Evolutionary conservation across 192 early-diverging fungal genomes (phyloP).

Genomic region (Gryganskiella cystojenkinii): DNA sequence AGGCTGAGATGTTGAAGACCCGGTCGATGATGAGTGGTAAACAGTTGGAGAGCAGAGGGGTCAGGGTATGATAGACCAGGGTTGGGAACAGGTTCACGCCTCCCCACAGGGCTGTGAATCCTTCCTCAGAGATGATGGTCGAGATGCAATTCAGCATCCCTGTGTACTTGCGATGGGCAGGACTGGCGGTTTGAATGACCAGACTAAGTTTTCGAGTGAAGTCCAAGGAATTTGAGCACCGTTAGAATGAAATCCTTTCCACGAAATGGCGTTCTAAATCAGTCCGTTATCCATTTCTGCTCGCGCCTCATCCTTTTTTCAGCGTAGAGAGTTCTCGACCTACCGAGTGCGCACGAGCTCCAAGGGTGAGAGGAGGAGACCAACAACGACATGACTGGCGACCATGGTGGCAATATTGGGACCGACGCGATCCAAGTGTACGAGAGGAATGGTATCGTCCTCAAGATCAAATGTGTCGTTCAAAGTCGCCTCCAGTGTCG

Average conservation of each 20-base stretch:
- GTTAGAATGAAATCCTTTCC: too few relatives aligned
- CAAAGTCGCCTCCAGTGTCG: slow-evolving; percentile 84
- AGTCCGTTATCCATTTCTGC: too few relatives aligned
- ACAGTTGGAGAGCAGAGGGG: slow-evolving; percentile 77
- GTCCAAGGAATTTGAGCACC: neutral
- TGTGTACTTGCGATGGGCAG: slow-evolving; percentile 78
- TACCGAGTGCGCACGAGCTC: slow-evolving; percentile 91
- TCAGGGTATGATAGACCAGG: slow-evolving; percentile 81
- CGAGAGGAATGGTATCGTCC: slow-evolving; percentile 83
- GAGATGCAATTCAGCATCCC: slow-evolving; percentile 83
- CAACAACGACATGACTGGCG: slow-evolving; percentile 77
- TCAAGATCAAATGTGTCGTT: slow-evolving; percentile 94
- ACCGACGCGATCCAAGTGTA: slow-evolving; percentile 66
- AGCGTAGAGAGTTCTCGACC: neutral
- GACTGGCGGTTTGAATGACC: too few relatives aligned
- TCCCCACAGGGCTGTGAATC: slow-evolving; percentile 72
- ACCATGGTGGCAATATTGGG: slow-evolving; percentile 79
- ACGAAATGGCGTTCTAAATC: too few relatives aligned
- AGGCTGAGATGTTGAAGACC: slow-evolving; percentile 67
- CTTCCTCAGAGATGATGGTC: slow-evolving; percentile 84
- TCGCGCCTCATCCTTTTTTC: too few relatives aligned
- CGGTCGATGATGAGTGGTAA: slow-evolving; percentile 76
- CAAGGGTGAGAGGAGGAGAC: slow-evolving; percentile 87
- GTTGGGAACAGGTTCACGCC: slow-evolving; percentile 81
- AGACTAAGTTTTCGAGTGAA: too few relatives aligned